Base-by-base conservation (phyloP, 208 protist species). In the Trypanosoma brucei region DNA sequence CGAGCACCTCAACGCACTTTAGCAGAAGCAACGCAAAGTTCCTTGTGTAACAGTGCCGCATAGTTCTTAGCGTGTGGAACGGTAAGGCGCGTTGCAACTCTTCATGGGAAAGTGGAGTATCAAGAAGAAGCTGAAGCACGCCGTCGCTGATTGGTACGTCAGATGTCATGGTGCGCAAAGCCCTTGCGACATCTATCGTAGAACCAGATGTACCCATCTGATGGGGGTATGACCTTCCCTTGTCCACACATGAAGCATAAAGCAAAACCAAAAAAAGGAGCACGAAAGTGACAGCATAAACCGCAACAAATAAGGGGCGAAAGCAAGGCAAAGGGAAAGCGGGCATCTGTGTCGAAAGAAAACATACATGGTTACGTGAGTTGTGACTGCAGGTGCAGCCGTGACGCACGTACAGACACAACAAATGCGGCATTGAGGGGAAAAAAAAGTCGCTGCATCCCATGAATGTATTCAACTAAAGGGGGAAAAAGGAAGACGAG, bases 1-100 rank as follows among this genome's bases (percentile, higher is more conserved):
- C 70, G 34, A 95, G 40, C 53, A 78, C 70, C 45, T 63, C 69
- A 59, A 95, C 88, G 60, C 83, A 91, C 13, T 72, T 68, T 60
- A 91, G 77, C 0, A 95, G 69, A 22, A 92, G 51, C 22, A 73
- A 37, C 8, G 89, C 84, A 75, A 95, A 95, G 64, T 87, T 91
- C 36, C 59, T 75, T 8, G 89, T 95, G 73, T 91, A 77, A 37
- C 70, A 76, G 52, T 95, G 89, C n/a, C 89, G 76, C 59, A 95
- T 68, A 48, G 59, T 68, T 30, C 86, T 83, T 40, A 92, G 8
- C n/a, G 56, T 58, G n/a, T 73, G 56, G 46, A 83, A 65, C 3
- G 89, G 73, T 40, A 93, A 59, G 11, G 65, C 77, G 14, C 73
- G 68, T 40, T 65, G 37, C 31, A 87, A 37, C 30, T 93, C 76